Evolutionary conservation across 352 stramenopile species (phyloP).

Genomic region (Pythium oligandrum): DNA sequence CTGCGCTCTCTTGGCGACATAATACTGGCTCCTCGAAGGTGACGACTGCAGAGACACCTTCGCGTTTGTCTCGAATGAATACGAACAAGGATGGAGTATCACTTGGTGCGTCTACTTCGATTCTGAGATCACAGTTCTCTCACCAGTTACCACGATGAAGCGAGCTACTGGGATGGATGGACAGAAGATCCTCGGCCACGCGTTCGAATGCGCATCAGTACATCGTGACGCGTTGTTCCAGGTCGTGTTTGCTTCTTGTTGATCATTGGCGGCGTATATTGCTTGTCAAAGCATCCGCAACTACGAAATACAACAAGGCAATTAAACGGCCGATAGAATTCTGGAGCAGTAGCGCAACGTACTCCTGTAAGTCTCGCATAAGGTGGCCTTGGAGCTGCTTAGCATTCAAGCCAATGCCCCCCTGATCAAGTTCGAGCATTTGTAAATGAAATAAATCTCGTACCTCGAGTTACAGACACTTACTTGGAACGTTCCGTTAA

Average conservation of each 20-base stretch:
- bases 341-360: conserved; percentile 4
- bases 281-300: conserved; percentile 48
- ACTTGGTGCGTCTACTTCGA: no score
- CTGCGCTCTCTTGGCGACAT: no score
- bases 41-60: no score
- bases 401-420: conserved; percentile 25
- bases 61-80: no score
- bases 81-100: no score
- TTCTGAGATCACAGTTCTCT: no score
- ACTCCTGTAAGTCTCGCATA: conserved; percentile 43
- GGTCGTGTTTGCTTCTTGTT: conserved; percentile 19
- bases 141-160: no score
- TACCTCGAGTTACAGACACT: no score
- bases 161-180: no score
- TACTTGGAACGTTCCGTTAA: conserved; percentile 59
- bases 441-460: no score
- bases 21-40: no score
- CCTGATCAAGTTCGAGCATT: conserved; percentile 14
- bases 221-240: neutral
- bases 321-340: no score
- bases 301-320: conserved; percentile 12
- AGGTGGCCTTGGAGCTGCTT: conserved; percentile 30
- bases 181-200: neutral
- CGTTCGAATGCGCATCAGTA: conserved; percentile 1
- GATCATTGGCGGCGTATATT: conserved; percentile 34